Conservation (phyloP, 495 filamentous ascomycete species). For the Saxophila tyrrhenica region DNA sequence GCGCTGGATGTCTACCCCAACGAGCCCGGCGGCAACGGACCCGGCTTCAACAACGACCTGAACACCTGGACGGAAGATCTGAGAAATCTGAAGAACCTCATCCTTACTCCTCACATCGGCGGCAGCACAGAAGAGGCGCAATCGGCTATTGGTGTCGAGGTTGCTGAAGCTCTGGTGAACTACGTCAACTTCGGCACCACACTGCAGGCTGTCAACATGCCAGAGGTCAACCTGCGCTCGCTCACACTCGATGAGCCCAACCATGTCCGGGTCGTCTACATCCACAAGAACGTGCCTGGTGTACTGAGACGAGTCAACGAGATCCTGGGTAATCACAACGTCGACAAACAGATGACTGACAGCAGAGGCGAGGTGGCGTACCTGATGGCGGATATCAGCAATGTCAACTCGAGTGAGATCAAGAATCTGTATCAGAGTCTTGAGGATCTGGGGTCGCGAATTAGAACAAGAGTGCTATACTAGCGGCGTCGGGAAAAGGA, state of each 20-base stretch:
- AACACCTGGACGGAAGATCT: conserved; percentile 84
- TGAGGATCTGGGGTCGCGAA: conserved; percentile 67
- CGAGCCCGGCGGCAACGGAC: conserved; percentile 86
- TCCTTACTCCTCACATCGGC: conserved; percentile 92
- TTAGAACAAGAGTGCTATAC: conserved; percentile 81
- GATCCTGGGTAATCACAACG: conserved; percentile 87
- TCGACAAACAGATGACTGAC: conserved; percentile 96
- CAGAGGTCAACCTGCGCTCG: conserved; percentile 78
- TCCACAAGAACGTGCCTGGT: conserved; percentile 91
- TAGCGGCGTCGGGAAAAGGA: conserved; percentile 32
- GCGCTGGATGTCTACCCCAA: conserved; percentile 93
- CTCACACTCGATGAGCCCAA: conserved; percentile 78
- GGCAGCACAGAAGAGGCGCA: conserved; percentile 98
- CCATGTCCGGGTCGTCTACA: conserved; percentile 81
- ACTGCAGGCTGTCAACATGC: conserved; percentile 86
- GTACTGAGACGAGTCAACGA: conserved; percentile 82
- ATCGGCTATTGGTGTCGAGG: conserved; percentile 89
- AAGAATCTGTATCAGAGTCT: conserved; percentile 73
- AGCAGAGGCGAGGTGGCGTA: conserved; percentile 90
- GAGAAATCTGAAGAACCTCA: conserved; percentile 75
- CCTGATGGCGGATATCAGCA: conserved; percentile 93
- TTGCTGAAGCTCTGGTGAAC: conserved; percentile 69
- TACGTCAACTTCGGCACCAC: conserved; percentile 93
- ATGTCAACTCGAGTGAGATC: conserved; percentile 67
- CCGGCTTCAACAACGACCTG: conserved; percentile 81